phyloP scores from a whole-genome alignment of 1,139 yeast genomes.

The Saccharomyces pastorianus region DNA sequence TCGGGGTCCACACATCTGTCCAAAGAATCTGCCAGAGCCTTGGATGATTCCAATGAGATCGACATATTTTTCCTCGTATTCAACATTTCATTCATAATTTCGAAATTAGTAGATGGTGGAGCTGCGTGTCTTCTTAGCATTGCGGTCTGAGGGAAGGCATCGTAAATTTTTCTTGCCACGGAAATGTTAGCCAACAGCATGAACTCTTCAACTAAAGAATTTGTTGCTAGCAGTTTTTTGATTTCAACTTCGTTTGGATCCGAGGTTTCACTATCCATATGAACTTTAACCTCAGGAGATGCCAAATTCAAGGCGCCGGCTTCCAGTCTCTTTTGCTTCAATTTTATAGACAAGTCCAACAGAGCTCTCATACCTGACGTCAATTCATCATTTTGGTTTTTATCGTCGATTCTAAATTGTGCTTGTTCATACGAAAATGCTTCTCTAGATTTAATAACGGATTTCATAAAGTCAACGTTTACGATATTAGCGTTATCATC shows the following conservation, averaged over 20 bases:
- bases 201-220: slow-evolving; percentile 94
- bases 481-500: slow-evolving; percentile 81
- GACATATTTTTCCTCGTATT: slow-evolving; percentile 71
- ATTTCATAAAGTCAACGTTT: slow-evolving; percentile 70
- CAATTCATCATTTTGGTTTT: slow-evolving; percentile 64
- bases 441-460: slow-evolving; percentile 83
- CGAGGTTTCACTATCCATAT: slow-evolving; percentile 92
- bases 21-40: slow-evolving; percentile 86
- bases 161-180: slow-evolving; percentile 90
- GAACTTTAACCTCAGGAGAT: slow-evolving; percentile 95
- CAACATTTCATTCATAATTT: slow-evolving; percentile 78
- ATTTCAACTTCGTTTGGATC: slow-evolving; percentile 96
- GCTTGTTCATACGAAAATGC: slow-evolving; percentile 95
- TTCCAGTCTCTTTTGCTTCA: slow-evolving; percentile 77
- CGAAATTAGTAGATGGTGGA: slow-evolving; percentile 93
- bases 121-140: slow-evolving; percentile 96
- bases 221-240: slow-evolving; percentile 79
- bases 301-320: slow-evolving; percentile 97
- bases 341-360: slow-evolving; percentile 64
- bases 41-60: slow-evolving; percentile 76
- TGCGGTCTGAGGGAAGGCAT: slow-evolving; percentile 94
- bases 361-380: slow-evolving; percentile 85
- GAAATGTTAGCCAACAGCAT: slow-evolving; percentile 96
- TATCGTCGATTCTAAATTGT: slow-evolving; percentile 82
- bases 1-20: slow-evolving; percentile 76